A percentile compares a stretch with the other conserved stretches of the same genome.
phyloP scores from a whole-genome alignment of 1,139 yeast species.

The Candida buenavistaensis region DNA sequence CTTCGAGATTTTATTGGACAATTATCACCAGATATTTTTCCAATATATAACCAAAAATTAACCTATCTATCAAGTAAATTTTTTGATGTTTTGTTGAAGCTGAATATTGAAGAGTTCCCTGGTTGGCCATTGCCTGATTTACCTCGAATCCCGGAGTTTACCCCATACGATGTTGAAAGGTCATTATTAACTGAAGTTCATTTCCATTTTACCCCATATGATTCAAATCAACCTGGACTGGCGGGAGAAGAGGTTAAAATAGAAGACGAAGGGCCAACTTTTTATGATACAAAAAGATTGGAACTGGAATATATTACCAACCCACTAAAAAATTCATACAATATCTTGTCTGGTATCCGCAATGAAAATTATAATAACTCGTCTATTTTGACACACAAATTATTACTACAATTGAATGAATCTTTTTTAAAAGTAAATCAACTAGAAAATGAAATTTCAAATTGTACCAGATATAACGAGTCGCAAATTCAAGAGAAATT shows the following conservation, averaged over 20 bases:
- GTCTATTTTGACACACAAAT: constrained; percentile 37
- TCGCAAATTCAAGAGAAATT: constrained; percentile 22
- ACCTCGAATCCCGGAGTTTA: constrained; percentile 60
- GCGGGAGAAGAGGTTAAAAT: constrained; percentile 8
- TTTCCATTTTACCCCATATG: constrained; percentile 55
- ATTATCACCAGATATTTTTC: constrained; percentile 76
- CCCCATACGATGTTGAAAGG: constrained; percentile 73
- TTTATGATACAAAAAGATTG: constrained; percentile 65
- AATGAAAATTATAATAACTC: constrained; percentile 20
- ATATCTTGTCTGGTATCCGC: constrained; percentile 56
- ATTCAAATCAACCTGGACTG: constrained; percentile 3
- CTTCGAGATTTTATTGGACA: constrained; percentile 82
- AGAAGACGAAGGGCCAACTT: constrained; percentile 27
- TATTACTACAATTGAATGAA: constrained; percentile 36
- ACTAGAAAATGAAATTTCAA: constrained; percentile 29
- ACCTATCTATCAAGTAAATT: constrained; percentile 59
- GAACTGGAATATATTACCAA: constrained; percentile 69
- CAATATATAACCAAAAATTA: constrained; percentile 69
- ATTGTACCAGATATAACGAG: constrained; percentile 24
- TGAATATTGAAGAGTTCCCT: constrained; percentile 24
- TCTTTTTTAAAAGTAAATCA: constrained; percentile 27
- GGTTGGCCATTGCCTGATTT: constrained; percentile 83
- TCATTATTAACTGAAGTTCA: constrained; percentile 78
- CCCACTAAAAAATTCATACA: constrained; percentile 60
- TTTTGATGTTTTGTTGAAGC: constrained; percentile 43